These are phyloP conservation scores for Aspergillus fischeri DNA, from an alignment of 2,329 filamentous ascomycete species.

Conservation along the genomic window DNA sequence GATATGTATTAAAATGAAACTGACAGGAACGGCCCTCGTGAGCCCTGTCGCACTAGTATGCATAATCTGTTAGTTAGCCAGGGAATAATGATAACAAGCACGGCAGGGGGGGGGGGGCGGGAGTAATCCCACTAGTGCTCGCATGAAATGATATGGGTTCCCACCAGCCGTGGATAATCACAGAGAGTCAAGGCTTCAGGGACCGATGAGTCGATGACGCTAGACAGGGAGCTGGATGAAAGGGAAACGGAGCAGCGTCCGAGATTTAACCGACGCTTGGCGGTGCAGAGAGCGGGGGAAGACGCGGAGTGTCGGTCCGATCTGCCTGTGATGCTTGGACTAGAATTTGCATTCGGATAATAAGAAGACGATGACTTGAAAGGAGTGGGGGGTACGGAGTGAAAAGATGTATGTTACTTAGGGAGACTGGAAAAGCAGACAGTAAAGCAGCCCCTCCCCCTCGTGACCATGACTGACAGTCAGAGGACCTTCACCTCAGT, in stretches of 20 bases:
- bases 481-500: too few relatives aligned
- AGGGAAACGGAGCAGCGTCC: slow-evolving; percentile 20
- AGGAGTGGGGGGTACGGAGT: neutral
- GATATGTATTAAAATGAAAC: neutral
- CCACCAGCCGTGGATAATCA: neutral
- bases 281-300: slow-evolving; percentile 1
- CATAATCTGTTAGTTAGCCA: too few relatives aligned
- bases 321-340: neutral
- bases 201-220: too few relatives aligned
- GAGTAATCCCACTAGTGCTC: too few relatives aligned
- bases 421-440: neutral
- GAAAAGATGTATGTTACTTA: neutral
- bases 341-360: neutral
- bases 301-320: slow-evolving; percentile 18
- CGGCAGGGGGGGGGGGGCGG: too few relatives aligned
- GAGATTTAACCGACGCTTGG: slow-evolving; percentile 26
- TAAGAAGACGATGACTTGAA: neutral
- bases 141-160: too few relatives aligned
- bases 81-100: too few relatives aligned
- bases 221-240: slow-evolving; percentile 11
- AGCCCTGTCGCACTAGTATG: too few relatives aligned
- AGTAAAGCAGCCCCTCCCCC: neutral
- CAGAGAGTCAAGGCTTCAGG: neutral
- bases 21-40: neutral
- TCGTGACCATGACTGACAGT: neutral